Evolutionary conservation across 345 rosid genomes (phyloP).

Genomic region (Corchorus capsularis): DNA sequence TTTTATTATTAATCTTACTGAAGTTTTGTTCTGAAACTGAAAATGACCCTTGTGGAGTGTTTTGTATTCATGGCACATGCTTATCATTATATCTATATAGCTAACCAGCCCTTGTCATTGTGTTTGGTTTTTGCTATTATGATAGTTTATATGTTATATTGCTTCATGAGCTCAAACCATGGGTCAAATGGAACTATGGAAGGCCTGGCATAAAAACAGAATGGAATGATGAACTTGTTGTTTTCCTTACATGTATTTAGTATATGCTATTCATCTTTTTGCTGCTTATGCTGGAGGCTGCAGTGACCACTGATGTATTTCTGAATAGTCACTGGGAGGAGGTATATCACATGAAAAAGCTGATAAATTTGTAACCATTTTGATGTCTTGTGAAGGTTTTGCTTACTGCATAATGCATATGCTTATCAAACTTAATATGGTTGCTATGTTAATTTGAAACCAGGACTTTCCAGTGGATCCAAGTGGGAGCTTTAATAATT

Average conservation of each 20-base stretch:
- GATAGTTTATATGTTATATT: not conserved
- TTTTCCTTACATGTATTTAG: constrained; percentile 46
- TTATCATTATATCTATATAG: not conserved
- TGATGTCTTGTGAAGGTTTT: not conserved
- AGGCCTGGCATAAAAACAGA: too few species aligned
- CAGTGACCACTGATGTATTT: constrained; percentile 68
- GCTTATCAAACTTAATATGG: constrained; percentile 9
- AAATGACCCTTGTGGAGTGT: not conserved
- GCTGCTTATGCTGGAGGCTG: constrained; percentile 78
- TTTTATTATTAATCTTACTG: not conserved
- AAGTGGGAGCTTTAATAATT: constrained; percentile 62
- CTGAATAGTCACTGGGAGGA: constrained; percentile 79
- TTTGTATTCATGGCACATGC: not conserved
- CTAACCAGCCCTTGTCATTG: not conserved
- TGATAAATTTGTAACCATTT: not conserved
- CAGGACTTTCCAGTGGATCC: constrained; percentile 93
- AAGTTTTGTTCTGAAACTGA: not conserved
- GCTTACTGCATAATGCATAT: not conserved
- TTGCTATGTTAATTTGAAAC: constrained; percentile 25
- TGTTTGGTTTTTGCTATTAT: not conserved
- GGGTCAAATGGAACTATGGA: not conserved
- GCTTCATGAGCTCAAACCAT: not conserved
- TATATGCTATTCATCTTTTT: constrained; percentile 73
- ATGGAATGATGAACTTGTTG: not conserved
- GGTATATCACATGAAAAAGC: constrained; percentile 38